Evolutionary conservation across 345 rosid genomes (phyloP).

Genomic region (Lagerstroemia speciosa): DNA sequence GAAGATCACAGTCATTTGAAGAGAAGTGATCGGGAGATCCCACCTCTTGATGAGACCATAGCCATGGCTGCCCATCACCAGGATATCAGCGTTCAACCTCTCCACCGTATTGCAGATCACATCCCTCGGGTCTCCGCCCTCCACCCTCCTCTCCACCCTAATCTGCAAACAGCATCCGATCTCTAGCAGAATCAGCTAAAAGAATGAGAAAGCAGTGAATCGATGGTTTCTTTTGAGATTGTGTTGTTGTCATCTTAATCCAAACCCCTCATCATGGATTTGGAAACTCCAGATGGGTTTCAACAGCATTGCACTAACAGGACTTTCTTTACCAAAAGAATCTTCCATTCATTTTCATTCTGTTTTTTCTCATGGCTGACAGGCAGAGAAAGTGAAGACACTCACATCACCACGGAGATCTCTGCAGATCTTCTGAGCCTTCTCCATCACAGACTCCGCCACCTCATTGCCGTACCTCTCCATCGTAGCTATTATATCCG

Average conservation of each 20-base stretch:
- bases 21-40: neutral
- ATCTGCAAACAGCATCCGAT: slow-evolving; percentile 13
- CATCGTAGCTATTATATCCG: slow-evolving; percentile 34
- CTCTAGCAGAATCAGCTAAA: neutral
- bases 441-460: slow-evolving; percentile 34
- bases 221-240: no score
- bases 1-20: no score
- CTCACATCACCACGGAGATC: slow-evolving; percentile 14
- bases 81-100: slow-evolving; percentile 31
- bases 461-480: slow-evolving; percentile 36
- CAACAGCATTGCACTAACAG: no score
- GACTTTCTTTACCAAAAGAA: no score
- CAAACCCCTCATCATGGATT: neutral
- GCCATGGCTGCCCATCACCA: slow-evolving; percentile 62
- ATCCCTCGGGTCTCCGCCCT: slow-evolving; percentile 49
- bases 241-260: neutral
- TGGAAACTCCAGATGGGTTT: neutral
- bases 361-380: neutral
- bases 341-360: no score
- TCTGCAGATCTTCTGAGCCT: slow-evolving; percentile 38
- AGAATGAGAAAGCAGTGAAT: neutral
- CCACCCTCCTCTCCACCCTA: slow-evolving; percentile 36
- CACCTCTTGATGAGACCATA: slow-evolving; percentile 55
- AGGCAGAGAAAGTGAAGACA: neutral
- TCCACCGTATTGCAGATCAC: slow-evolving; percentile 48